Percentiles rank a stretch among this genome's conserved stretches.
These are phyloP conservation scores for Hypomontagnella monticulosa DNA, from an alignment of 495 filamentous ascomycete genomes.

Conservation along the genomic window DNA sequence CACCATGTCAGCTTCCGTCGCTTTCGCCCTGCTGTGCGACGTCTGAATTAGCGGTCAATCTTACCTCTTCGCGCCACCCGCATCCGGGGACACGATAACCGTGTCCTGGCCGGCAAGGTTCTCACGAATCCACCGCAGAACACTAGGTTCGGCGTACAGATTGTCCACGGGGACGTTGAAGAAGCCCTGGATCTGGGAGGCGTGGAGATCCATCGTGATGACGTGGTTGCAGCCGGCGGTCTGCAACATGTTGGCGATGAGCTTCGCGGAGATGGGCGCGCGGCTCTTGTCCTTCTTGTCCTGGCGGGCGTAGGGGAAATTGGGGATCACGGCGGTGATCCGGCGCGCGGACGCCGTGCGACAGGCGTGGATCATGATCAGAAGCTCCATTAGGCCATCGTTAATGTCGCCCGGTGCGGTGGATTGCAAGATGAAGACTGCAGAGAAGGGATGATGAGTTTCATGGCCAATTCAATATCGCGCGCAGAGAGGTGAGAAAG, in stretches of 20 bases:
- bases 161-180: constrained; percentile 99
- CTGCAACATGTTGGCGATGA: constrained; percentile 98
- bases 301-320: constrained; percentile 98
- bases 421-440: constrained; percentile 94
- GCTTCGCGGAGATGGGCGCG: constrained; percentile 88
- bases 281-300: constrained; percentile 97
- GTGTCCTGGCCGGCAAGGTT: constrained; percentile 84
- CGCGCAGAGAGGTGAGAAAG: not conserved
- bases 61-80: constrained; percentile 96
- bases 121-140: constrained; percentile 88
- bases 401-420: constrained; percentile 97
- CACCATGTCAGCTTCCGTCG: constrained; percentile 4
- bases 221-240: constrained; percentile 89
- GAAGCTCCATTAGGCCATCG: constrained; percentile 96
- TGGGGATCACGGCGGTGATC: constrained; percentile 92
- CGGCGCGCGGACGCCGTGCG: constrained; percentile 93
- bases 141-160: constrained; percentile 94
- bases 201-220: constrained; percentile 88
- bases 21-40: not conserved
- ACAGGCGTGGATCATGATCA: constrained; percentile 99
- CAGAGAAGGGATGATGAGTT: constrained; percentile 15
- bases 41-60: constrained; percentile 34
- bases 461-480: constrained; percentile 18
- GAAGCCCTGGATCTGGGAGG: constrained; percentile 87
- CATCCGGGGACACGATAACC: constrained; percentile 96